Percentiles rank a stretch among this genome's conserved stretches.
These are phyloP conservation scores for Paramecium bursaria DNA, from an alignment of 73 alveolate genomes.

Conservation along the genomic window DNA sequence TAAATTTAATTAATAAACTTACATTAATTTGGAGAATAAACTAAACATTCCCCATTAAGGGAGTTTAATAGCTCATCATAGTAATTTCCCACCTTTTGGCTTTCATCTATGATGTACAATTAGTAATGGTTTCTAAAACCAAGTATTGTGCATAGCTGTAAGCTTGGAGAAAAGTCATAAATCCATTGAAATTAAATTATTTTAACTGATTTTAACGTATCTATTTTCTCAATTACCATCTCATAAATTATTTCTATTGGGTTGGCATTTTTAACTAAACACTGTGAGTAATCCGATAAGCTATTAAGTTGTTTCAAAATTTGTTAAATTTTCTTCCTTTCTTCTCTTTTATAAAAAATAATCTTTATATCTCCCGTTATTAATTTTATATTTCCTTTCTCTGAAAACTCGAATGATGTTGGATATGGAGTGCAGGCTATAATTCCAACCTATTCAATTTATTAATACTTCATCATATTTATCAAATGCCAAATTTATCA, in stretches of 20 bases:
- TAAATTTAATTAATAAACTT: not conserved
- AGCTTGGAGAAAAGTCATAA: not conserved
- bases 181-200: conserved; percentile 26
- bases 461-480: conserved; percentile 28
- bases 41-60: conserved; percentile 27
- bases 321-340: not conserved
- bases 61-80: not conserved
- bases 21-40: conserved; percentile 1
- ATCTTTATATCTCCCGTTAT: conserved; percentile 9
- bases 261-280: not conserved
- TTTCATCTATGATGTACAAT: conserved; percentile 10
- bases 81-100: not conserved
- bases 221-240: not conserved
- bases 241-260: conserved; percentile 1
- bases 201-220: conserved; percentile 40
- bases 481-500: conserved; percentile 3
- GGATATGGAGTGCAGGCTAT: conserved; percentile 53
- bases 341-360: not conserved
- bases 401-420: not conserved
- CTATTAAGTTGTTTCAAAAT: not conserved
- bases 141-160: not conserved
- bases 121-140: conserved; percentile 28
- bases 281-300: not conserved
- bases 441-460: not conserved
- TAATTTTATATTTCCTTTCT: not conserved